Evolutionary conservation across 2,329 filamentous ascomycete genomes (phyloP).

Genomic region (Paradendryphiella salina): DNA sequence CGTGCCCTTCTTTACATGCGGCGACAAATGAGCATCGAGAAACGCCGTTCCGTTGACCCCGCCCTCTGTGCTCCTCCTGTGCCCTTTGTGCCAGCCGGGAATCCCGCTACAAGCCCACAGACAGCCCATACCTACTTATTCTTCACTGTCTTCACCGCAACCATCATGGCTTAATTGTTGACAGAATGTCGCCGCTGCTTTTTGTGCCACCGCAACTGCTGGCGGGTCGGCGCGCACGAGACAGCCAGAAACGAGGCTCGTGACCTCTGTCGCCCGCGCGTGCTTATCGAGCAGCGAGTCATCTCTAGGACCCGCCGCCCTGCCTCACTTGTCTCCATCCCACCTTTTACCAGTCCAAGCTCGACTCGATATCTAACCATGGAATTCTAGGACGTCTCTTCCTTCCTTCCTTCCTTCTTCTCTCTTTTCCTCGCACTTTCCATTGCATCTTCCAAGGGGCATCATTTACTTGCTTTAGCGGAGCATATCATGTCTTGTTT

Average conservation of each 20-base stretch:
- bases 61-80: neutral
- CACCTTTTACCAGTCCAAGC: neutral
- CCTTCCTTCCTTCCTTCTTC: neutral
- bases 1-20: conserved; percentile 9
- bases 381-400: conserved; percentile 1
- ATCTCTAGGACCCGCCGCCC: neutral
- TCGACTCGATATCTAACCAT: neutral
- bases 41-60: neutral
- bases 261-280: conserved; percentile 6
- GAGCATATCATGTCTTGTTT: conserved; percentile 21
- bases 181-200: neutral
- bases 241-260: conserved; percentile 1
- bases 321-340: neutral
- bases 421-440: neutral
- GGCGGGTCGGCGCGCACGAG: conserved; percentile 6
- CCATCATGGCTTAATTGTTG: too few species aligned
- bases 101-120: too few species aligned
- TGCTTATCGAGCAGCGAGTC: conserved; percentile 7
- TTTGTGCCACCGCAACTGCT: neutral
- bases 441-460: neutral
- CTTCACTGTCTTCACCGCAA: too few species aligned
- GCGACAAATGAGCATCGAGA: neutral
- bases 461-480: neutral
- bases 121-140: too few species aligned
- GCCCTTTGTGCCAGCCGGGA: neutral